These are phyloP conservation scores for Centrapalus pauciflorus DNA, from an alignment of 129 eudicot genomes.

Conservation along the genomic window DNA sequence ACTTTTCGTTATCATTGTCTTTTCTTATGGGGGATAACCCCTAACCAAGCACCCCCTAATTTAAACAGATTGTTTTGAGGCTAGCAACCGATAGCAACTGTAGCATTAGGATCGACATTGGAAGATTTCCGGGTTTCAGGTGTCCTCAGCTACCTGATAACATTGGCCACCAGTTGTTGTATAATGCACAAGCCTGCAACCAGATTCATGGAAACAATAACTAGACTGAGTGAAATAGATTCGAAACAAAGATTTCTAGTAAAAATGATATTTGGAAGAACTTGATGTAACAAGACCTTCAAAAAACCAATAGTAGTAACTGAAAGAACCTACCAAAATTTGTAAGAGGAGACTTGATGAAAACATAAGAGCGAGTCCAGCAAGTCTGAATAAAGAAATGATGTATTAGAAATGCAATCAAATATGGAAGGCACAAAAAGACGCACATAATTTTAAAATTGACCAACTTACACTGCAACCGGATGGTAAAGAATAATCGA, in stretches of 20 bases:
- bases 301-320: too few species aligned
- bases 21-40: too few species aligned
- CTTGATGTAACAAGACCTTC: too few species aligned
- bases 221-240: neutral
- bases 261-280: too few species aligned
- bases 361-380: slow-evolving; percentile 8
- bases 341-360: slow-evolving; percentile 9
- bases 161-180: slow-evolving; percentile 85
- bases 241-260: neutral
- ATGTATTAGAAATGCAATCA: neutral
- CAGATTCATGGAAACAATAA: neutral
- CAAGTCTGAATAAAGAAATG: neutral
- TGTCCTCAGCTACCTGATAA: slow-evolving; percentile 68
- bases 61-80: neutral
- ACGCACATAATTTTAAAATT: too few species aligned
- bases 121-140: neutral
- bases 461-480: too few species aligned
- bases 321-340: neutral
- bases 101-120: too few species aligned
- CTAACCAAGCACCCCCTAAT: too few species aligned
- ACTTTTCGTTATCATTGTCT: too few species aligned
- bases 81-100: too few species aligned
- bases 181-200: slow-evolving; percentile 71
- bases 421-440: neutral
- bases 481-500: too few species aligned